These are phyloP conservation scores for Colletotrichum tamarilloi DNA, from an alignment of 2,329 filamentous ascomycete genomes.

Conservation along the genomic window DNA sequence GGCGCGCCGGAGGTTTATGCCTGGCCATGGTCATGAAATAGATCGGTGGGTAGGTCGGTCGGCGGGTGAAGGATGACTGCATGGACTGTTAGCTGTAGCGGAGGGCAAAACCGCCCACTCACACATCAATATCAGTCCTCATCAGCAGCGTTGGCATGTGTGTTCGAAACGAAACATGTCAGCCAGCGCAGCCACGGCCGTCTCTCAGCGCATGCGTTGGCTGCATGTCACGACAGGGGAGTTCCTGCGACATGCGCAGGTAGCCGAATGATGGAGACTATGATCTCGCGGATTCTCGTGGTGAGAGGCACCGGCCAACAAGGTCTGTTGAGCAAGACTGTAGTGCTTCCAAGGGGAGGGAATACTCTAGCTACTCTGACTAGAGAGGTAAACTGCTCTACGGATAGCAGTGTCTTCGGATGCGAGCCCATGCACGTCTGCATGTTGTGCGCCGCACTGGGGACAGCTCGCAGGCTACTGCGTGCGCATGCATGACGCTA, in stretches of 20 bases:
- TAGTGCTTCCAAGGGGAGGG: background rate
- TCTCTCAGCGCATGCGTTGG: constrained; percentile 11
- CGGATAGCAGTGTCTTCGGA: constrained; percentile 8
- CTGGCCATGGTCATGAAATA: background rate
- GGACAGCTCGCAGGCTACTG: constrained; percentile 27
- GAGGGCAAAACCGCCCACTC: background rate
- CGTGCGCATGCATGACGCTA: constrained; percentile 31
- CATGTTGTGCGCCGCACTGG: constrained; percentile 27
- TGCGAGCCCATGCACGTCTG: constrained; percentile 28
- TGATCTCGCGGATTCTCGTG: background rate
- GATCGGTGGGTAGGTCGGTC: constrained; percentile 12
- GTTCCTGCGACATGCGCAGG: constrained; percentile 1
- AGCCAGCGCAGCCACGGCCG: constrained; percentile 8
- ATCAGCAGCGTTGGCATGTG: constrained; percentile 15
- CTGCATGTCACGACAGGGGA: constrained; percentile 22
- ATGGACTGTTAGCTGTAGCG: constrained; percentile 12
- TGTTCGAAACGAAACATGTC: constrained; percentile 23
- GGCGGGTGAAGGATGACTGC: constrained; percentile 24
- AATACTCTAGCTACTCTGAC: background rate
- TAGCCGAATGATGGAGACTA: constrained; percentile 14
- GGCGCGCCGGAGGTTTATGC: background rate
- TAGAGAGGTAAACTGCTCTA: constrained; percentile 13
- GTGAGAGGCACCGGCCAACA: background rate
- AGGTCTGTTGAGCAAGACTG: constrained; percentile 3
- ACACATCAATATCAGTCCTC: background rate